Conservation (phyloP, 176 grass and related monocot genomes). For the Musa acuminata region DNA sequence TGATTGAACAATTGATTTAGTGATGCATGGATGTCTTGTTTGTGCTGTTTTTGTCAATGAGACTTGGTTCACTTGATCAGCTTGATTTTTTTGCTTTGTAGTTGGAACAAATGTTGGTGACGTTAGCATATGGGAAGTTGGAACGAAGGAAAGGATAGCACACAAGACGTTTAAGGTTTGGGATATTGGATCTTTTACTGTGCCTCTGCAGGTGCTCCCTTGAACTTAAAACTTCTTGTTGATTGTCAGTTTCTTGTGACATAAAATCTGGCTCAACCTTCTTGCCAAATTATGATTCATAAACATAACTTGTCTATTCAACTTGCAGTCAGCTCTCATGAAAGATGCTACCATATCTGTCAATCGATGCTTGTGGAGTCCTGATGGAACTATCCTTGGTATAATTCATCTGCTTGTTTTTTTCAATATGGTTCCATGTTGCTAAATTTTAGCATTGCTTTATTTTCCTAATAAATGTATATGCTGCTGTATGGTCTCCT, state of each 20-base stretch:
- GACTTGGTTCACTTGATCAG: slow-evolving; percentile 19
- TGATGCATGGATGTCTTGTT: background rate
- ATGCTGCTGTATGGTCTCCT: slow-evolving; percentile 22
- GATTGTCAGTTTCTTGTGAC: background rate
- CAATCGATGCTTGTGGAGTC: slow-evolving; percentile 96
- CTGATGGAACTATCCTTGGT: slow-evolving; percentile 93
- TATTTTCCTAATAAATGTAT: slow-evolving; percentile 13
- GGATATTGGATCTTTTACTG: slow-evolving; percentile 64
- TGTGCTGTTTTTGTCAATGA: slow-evolving; percentile 14
- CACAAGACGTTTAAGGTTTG: slow-evolving; percentile 97
- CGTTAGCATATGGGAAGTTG: slow-evolving; percentile 95
- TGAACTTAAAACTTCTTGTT: background rate
- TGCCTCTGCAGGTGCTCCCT: slow-evolving; percentile 73
- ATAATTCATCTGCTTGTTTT: slow-evolving; percentile 2
- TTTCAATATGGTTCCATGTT: background rate
- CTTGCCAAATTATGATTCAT: background rate
- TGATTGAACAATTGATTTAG: slow-evolving; percentile 2
- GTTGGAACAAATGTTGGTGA: slow-evolving; percentile 99
- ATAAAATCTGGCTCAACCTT: background rate
- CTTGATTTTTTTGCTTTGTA: slow-evolving; percentile 23
- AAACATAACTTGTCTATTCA: slow-evolving; percentile 5
- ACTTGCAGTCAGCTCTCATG: slow-evolving; percentile 73
- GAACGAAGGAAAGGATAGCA: slow-evolving; percentile 89
- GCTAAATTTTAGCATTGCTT: background rate
- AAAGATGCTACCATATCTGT: slow-evolving; percentile 98